Base-by-base conservation (phyloP, 2,329 filamentous ascomycete genomes). In the Raffaelea albimanens region DNA sequence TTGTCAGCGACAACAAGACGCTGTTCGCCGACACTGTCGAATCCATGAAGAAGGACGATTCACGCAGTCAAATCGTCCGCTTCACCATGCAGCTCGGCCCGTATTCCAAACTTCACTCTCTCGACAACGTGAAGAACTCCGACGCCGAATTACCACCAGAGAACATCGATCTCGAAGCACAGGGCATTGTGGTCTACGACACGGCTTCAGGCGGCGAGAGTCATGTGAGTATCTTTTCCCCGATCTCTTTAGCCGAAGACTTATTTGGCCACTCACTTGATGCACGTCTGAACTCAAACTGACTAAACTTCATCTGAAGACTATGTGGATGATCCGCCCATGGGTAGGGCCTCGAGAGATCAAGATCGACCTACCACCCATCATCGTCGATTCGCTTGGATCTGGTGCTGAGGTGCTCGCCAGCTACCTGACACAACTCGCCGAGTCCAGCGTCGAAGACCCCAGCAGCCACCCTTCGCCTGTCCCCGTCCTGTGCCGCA, bases 241-340 rank as follows among this genome's bases (percentile, higher is more conserved):
- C 40, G 47, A 29, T 31, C 16, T 29, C 7, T 29, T n/a, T n/a
- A n/a, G n/a, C n/a, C n/a, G n/a, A n/a, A 29, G 25, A 7, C 25
- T 13, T 29, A 29, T 29, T 29, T 7, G 7, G 7, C 7, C 25
- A 29, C 13, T 13, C 13, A 7, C 7, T 29, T 29, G 7, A 29
- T 13, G 7, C 25, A 13, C 13, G 13, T 13, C 7, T 29, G 25
- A 29, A 29, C 25, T 7, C 25, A 29, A 29, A 29, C 25, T 29
- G 36, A 50, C 39, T 40, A 16, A 36, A 21, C 2, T 50, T 49
- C 55, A 29, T 29, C 7, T 7, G 25, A 58, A 95, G 87, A 95
- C 88, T 18, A 98, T 98, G 94, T 98, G 93, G 93, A 98, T 98
- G 89, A 80, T 98, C 56, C 86, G 93, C 54, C 93, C 91, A 2